Conservation (phyloP, 805 yeast genomes). For the Metschnikowia lunata region DNA sequence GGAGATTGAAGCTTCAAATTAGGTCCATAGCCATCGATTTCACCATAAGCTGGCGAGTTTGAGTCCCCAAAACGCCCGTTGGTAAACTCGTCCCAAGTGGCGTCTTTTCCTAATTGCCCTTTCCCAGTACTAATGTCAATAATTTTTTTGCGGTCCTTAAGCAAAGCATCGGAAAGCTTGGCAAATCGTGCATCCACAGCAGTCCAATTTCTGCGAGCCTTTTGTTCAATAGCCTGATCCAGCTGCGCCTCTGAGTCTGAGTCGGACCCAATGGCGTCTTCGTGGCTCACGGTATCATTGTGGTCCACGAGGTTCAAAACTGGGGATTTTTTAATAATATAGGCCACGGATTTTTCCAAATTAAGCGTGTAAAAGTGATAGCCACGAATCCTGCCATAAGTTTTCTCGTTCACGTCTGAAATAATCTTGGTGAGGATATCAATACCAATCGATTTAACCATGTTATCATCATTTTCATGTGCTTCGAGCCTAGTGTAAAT, state of each 20-base stretch:
- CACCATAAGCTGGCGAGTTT: constrained; percentile 95
- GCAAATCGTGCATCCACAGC: constrained; percentile 29
- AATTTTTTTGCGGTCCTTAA: constrained; percentile 47
- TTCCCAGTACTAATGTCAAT: constrained; percentile 80
- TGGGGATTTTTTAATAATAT: constrained; percentile 62
- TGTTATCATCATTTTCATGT: constrained; percentile 62
- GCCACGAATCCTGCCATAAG: constrained; percentile 63
- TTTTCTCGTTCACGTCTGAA: constrained; percentile 47
- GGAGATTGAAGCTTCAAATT: constrained; percentile 67
- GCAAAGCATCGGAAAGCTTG: constrained; percentile 24
- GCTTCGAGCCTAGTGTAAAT: constrained; percentile 54
- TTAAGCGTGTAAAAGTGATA: constrained; percentile 92
- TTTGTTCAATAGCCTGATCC: neutral
- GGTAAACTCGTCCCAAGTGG: constrained; percentile 96
- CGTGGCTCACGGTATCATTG: constrained; percentile 20
- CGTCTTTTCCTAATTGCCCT: constrained; percentile 81
- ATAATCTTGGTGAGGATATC: constrained; percentile 63
- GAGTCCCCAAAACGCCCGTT: constrained; percentile 96
- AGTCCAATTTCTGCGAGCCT: constrained; percentile 26
- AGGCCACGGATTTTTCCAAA: constrained; percentile 87
- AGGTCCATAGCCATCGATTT: constrained; percentile 96
- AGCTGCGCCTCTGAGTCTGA: constrained; percentile 31
- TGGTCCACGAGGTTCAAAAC: constrained; percentile 41
- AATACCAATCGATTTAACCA: constrained; percentile 81
- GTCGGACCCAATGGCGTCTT: constrained; percentile 38